A percentile compares a stretch with the other conserved stretches of the same genome.
Conservation (phyloP, 2,329 filamentous ascomycete genomes). For the Colletotrichum costaricense region DNA sequence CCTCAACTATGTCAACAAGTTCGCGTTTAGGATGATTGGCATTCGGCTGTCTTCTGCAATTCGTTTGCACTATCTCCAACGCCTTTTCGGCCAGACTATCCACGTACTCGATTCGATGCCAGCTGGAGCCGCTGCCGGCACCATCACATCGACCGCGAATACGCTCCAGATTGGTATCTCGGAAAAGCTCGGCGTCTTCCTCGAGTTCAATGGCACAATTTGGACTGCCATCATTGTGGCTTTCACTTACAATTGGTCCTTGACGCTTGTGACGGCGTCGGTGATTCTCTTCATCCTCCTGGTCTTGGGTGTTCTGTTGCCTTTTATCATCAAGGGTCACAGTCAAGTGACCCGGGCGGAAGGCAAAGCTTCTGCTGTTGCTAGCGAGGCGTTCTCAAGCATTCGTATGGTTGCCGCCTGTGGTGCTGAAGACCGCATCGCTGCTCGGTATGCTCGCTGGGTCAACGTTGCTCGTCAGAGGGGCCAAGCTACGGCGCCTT, state of each 20-base stretch:
- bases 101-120: slow-evolving; percentile 76
- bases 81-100: slow-evolving; percentile 73
- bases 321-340: slow-evolving; percentile 66
- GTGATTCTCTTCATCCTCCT: slow-evolving; percentile 67
- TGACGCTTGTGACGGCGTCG: slow-evolving; percentile 69
- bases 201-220: slow-evolving; percentile 67
- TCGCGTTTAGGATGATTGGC: slow-evolving; percentile 70
- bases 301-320: slow-evolving; percentile 60
- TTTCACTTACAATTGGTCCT: slow-evolving; percentile 67
- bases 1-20: slow-evolving; percentile 72
- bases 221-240: slow-evolving; percentile 65
- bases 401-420: slow-evolving; percentile 73
- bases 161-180: slow-evolving; percentile 73
- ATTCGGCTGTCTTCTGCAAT: slow-evolving; percentile 71
- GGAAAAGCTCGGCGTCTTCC: slow-evolving; percentile 69
- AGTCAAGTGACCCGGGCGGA: slow-evolving; percentile 61
- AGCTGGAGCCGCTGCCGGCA: slow-evolving; percentile 69
- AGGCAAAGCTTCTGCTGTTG: slow-evolving; percentile 67
- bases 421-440: slow-evolving; percentile 67
- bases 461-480: slow-evolving; percentile 64
- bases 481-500: slow-evolving; percentile 60
- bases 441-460: slow-evolving; percentile 64
- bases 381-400: slow-evolving; percentile 69
- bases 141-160: slow-evolving; percentile 74
- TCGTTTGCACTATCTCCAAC: slow-evolving; percentile 72